Base-by-base conservation (phyloP, 1,284 basidiomycete species). In the Somion occarium region DNA sequence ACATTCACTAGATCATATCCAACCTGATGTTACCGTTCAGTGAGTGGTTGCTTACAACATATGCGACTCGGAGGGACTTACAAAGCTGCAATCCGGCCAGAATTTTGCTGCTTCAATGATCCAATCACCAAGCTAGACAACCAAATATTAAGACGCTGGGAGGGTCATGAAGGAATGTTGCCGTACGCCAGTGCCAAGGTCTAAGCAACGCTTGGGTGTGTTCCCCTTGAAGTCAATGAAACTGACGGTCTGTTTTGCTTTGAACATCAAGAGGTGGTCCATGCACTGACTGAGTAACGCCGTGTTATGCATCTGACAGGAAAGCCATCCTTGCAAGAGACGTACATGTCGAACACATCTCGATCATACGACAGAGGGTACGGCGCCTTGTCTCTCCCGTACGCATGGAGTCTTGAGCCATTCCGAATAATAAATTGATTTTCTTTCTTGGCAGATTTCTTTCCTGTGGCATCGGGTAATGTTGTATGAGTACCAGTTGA, bases 1-100 rank as follows among this genome's bases (percentile, higher is more conserved):
- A 88, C 70, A 55, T 86, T 80, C 45, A 87, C 81, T 41, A 89
- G 71, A 65, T 89, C 86, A 60, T 85, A 86, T 20, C 86, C 87
- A 54, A 89, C 78, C 85, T 88, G 53, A 15, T 15, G 25, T 23
- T 30, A 19, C 42, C 5, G 38, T 20, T 5, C 38, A 39, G 20
- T 5, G 34, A 9, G 34, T n/a, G n/a, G n/a, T n/a, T n/a, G n/a
- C n/a, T n/a, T n/a, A 18, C 38, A 39, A 4, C 13, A 20, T 11
- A 37, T n/a, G n/a, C 9, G n/a, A 18, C n/a, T 20, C 3, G 38
- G 5, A 39, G 20, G 45, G 27, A 70, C 83, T 56, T 64, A 87
- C 86, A 56, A 89, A 83, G 51, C 80, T 72, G 56, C 80, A 79
- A 20, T 79, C 64, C 22, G 79, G 74, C 86, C 86, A 89, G 59